These are phyloP conservation scores for Phytophthora nicotianae DNA, from an alignment of 352 stramenopile genomes.

Conservation along the genomic window DNA sequence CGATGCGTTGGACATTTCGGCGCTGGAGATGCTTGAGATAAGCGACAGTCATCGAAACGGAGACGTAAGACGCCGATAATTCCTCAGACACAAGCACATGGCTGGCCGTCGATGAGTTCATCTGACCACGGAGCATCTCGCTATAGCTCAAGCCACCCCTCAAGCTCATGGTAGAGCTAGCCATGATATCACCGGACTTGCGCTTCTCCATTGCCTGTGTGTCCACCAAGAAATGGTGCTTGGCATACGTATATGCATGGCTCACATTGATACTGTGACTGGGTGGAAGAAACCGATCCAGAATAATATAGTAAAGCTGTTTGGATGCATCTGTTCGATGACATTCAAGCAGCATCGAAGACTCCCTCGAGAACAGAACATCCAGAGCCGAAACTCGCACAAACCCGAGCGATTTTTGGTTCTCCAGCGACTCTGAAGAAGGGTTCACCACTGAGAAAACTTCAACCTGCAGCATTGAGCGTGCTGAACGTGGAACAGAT, in stretches of 20 bases:
- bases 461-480: conserved; percentile 82
- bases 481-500: conserved; percentile 64
- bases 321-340: conserved; percentile 47
- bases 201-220: conserved; percentile 62
- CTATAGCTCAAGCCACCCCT: conserved; percentile 52
- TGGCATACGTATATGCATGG: conserved; percentile 82
- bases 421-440: conserved; percentile 53
- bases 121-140: conserved; percentile 64
- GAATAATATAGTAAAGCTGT: conserved; percentile 72
- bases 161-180: conserved; percentile 35
- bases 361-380: conserved; percentile 76
- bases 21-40: conserved; percentile 78
- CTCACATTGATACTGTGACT: conserved; percentile 67
- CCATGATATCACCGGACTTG: conserved; percentile 42
- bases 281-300: conserved; percentile 72
- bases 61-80: conserved; percentile 80
- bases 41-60: conserved; percentile 80
- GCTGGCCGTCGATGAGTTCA: conserved; percentile 54
- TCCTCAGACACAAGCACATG: conserved; percentile 87
- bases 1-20: conserved; percentile 68
- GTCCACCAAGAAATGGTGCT: conserved; percentile 82
- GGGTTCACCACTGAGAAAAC: conserved; percentile 71
- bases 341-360: conserved; percentile 75
- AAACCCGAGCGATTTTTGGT: conserved; percentile 76
- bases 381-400: conserved; percentile 76